phyloP scores from a whole-genome alignment of 441 rosid species.

The Iberis amara region DNA sequence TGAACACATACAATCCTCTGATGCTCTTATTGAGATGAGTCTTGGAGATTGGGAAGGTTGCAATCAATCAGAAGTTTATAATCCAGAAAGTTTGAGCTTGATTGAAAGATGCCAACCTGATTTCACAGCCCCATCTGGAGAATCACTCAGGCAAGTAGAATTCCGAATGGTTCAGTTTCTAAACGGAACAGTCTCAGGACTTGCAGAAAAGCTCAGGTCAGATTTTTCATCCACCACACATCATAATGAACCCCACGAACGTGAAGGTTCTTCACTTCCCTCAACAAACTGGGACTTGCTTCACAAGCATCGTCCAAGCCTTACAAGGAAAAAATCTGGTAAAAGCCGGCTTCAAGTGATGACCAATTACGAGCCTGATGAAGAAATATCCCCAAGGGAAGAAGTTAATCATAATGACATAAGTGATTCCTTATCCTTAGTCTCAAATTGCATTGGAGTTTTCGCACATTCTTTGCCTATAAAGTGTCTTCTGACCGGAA shows the following conservation, averaged over 20 bases:
- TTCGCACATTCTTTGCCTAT: constrained; percentile 80
- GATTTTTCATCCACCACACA: constrained; percentile 47
- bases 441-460: constrained; percentile 56
- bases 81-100: constrained; percentile 59
- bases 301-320: constrained; percentile 60
- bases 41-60: constrained; percentile 87
- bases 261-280: constrained; percentile 38
- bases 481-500: constrained; percentile 75
- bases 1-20: constrained; percentile 66
- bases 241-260: constrained; percentile 44
- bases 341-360: constrained; percentile 84
- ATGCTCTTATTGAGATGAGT: constrained; percentile 72
- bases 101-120: constrained; percentile 78
- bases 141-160: constrained; percentile 89
- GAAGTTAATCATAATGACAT: constrained; percentile 32
- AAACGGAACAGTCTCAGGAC: constrained; percentile 48
- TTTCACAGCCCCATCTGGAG: constrained; percentile 80
- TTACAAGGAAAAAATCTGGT: constrained; percentile 74
- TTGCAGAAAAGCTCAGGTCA: constrained; percentile 60
- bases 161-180: constrained; percentile 87
- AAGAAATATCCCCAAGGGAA: constrained; percentile 62
- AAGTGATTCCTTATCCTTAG: constrained; percentile 36
- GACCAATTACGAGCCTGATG: constrained; percentile 62
- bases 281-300: constrained; percentile 54
- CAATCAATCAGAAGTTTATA: constrained; percentile 55